Evolutionary conservation across 306 rosid species (phyloP), one percentile per base, ranked within the genome.

Genomic region (Nissolia schottii): DNA sequence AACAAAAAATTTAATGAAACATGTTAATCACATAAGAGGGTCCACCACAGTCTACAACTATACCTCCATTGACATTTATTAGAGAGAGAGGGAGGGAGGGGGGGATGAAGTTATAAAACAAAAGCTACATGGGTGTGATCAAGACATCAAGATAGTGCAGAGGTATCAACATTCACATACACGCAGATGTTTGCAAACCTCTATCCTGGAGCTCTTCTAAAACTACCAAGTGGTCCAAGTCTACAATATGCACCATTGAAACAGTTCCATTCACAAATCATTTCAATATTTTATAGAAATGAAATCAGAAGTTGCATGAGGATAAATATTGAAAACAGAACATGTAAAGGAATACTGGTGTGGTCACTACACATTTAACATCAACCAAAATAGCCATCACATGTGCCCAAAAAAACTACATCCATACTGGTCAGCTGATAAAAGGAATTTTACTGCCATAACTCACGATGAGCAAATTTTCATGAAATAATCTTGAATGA

Each of bases 1-100:
- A 18, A 65, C 29, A n/a, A 38, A 6, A 64, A 65, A 77, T 32
- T 31, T 64, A 58, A 75, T 32, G 51, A 67, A 63, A 66, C 77
- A 55, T 14, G 18, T 24, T 2, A 12, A 38, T 50, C 25, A 70
- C 20, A 1, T 45, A 23, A 38, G 46, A 7, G 28, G 48, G 41
- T 53, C 23, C 9, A 68, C 4, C 9, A 59, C 34, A 77, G 20
- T 37, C 68, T 38, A 45, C 59, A 72, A 67, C 53, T 29, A 59
- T 27, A 25, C 49, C 24, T 38, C 11, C 20, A 67, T 49, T 50
- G 20, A 15, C 4, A 37, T 15, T 32, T 32, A 0, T 3, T 3
- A 9, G 28, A 23, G 46, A 64, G 32, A 27, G 23, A 53, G 15
- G 12, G 14, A 59, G 13, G 12, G 18, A 0, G 12, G 14, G 50